A percentile compares a stretch with the other conserved stretches of the same genome.
Evolutionary conservation across 495 filamentous ascomycete genomes (phyloP).

Genomic region (Aspergillus leporis): DNA sequence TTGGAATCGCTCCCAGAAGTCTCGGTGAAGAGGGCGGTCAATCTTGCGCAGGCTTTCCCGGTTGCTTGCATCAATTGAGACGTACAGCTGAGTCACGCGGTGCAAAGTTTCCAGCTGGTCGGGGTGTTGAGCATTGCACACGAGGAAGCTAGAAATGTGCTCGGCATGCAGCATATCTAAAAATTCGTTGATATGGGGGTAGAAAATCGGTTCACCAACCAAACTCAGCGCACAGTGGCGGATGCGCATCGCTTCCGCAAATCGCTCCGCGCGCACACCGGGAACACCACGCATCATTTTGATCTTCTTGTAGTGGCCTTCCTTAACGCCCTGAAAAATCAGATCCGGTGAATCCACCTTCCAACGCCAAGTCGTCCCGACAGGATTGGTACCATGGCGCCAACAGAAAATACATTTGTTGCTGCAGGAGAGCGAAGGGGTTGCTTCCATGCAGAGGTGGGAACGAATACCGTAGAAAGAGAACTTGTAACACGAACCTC

Average conservation of each 20-base stretch:
- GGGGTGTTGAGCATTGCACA: slow-evolving; percentile 98
- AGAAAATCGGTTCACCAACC: slow-evolving; percentile 96
- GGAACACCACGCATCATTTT: slow-evolving; percentile 94
- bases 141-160: slow-evolving; percentile 89
- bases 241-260: slow-evolving; percentile 89
- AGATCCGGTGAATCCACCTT: slow-evolving; percentile 84
- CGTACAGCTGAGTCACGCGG: slow-evolving; percentile 91
- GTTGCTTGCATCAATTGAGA: slow-evolving; percentile 92
- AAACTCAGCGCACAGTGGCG: slow-evolving; percentile 87
- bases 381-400: slow-evolving; percentile 96
- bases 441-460: slow-evolving; percentile 97
- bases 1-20: slow-evolving; percentile 96
- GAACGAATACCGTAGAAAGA: slow-evolving; percentile 96
- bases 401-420: slow-evolving; percentile 99
- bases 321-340: slow-evolving; percentile 87
- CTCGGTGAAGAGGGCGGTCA: slow-evolving; percentile 87
- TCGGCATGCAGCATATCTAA: slow-evolving; percentile 76
- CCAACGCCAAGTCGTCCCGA: slow-evolving; percentile 96
- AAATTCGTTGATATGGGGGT: slow-evolving; percentile 94
- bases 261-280: slow-evolving; percentile 86
- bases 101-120: slow-evolving; percentile 79
- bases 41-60: slow-evolving; percentile 82
- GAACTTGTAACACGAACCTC: slow-evolving; percentile 95
- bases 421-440: slow-evolving; percentile 89
- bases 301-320: slow-evolving; percentile 93